Evolutionary conservation across 176 grass and related monocot species (phyloP), one percentile per base, ranked within the genome.

Genomic region (Musa itinerans): DNA sequence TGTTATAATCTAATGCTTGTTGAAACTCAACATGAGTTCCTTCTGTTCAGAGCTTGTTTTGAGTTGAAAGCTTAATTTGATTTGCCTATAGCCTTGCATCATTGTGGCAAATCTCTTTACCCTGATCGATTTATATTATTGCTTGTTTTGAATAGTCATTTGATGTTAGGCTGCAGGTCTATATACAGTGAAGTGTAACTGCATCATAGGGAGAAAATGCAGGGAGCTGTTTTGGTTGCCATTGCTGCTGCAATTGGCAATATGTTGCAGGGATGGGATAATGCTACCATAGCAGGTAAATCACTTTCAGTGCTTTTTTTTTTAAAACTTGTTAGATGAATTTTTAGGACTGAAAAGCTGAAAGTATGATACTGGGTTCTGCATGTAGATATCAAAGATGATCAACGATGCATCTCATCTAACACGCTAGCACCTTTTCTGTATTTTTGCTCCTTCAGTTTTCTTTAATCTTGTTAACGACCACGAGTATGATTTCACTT

Each of bases 211-310:
- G 17, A 59, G 13, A 74, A 15, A 69, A 95, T 91, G 92, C 79
- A 81, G 27, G 92, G 89, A 2, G 87, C 89, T 1, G 89, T 88
- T 70, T 67, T 89, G 5, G 93, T 90, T 3, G 87, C 93, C 3
- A 79, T 88, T 15, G 81, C 93, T 0, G 93, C 89, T 13, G 88
- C 89, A 49, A 63, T 96, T 51, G 90, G 90, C 43, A 97, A 97
- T 82, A 34, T 90, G 74, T 65, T 97, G 27, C 93, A 93, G 80
- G 93, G 93, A 12, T 97, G 93, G 93, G 90, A 97, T 87, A 97
- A 93, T 66, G 90, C 93, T 53, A 93, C 93, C 10, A 97, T 97
- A 65, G 84, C 93, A 81, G 86, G 86, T 84, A 58, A 52, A 2
- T 65, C 10, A 1, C 0, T 13, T 61, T 50, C 1, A 12, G 10